These are phyloP conservation scores for Suillus plorans DNA, from an alignment of 768 basidiomycete species.

Conservation along the genomic window DNA sequence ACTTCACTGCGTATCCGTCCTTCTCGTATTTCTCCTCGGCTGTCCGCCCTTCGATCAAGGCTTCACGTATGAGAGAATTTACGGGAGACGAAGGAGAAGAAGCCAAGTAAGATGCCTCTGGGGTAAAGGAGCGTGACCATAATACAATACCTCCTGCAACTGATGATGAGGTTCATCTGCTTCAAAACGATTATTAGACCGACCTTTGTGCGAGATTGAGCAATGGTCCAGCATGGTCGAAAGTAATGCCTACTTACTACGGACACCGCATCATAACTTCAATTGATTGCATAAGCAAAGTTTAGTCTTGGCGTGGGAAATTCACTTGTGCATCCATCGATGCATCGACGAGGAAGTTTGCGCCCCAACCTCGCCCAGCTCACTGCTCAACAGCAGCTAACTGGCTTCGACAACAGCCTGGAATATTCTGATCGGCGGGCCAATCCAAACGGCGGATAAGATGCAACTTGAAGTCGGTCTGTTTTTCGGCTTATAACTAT, in stretches of 20 bases:
- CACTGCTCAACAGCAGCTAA: neutral
- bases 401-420: neutral
- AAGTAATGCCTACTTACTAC: neutral
- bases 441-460: neutral
- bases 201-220: constrained; percentile 93
- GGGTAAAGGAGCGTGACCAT: constrained; percentile 95
- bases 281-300: neutral
- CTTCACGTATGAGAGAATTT: constrained; percentile 86
- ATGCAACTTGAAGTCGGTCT: neutral
- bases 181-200: neutral
- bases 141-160: constrained; percentile 82
- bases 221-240: constrained; percentile 86
- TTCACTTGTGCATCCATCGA: too few species aligned
- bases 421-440: neutral
- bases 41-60: constrained; percentile 86
- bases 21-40: constrained; percentile 86
- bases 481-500: neutral
- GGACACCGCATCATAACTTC: neutral
- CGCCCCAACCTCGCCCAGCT: neutral
- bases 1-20: constrained; percentile 91
- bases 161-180: constrained; percentile 10
- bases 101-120: constrained; percentile 69
- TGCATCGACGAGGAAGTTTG: neutral
- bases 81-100: constrained; percentile 78
- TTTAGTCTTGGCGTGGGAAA: neutral